Evolutionary conservation across 306 rosid genomes (phyloP).

Genomic region (Pyrus betulifolia): DNA sequence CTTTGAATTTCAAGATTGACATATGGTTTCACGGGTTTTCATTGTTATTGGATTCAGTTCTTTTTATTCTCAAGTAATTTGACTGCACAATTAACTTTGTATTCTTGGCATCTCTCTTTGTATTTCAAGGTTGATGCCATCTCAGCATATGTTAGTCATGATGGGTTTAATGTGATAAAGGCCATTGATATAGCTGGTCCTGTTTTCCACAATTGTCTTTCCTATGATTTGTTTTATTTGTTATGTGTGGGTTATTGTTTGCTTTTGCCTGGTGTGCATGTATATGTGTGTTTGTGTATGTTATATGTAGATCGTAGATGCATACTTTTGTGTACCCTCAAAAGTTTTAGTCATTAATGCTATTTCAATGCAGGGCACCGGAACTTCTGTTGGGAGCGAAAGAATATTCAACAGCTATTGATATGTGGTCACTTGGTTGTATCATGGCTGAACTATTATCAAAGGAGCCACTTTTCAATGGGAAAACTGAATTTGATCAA

Average conservation of each 20-base stretch:
- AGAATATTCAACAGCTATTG: conserved; percentile 90
- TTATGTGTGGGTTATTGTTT: neutral
- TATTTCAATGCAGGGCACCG: conserved; percentile 71
- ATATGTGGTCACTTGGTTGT: conserved; percentile 99
- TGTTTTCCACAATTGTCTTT: neutral
- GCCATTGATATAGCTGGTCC: neutral
- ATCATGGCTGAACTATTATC: conserved; percentile 97
- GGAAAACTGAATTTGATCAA: conserved; percentile 92
- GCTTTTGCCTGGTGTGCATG: neutral
- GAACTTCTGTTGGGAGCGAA: conserved; percentile 85
- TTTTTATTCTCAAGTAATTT: neutral
- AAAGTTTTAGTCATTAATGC: neutral
- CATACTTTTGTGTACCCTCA: neutral
- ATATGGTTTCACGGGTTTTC: neutral
- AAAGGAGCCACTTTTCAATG: conserved; percentile 87
- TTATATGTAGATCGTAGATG: neutral
- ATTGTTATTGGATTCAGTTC: neutral
- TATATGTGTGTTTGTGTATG: neutral
- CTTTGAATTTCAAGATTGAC: neutral
- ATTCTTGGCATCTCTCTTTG: neutral
- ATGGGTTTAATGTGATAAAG: neutral
- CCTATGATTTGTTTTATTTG: neutral
- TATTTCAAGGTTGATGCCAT: neutral
- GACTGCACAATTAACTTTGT: neutral
- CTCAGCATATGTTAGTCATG: neutral